Evolutionary conservation across 495 filamentous ascomycete species (phyloP).

Genomic region (Penicillium simplicissimum): DNA sequence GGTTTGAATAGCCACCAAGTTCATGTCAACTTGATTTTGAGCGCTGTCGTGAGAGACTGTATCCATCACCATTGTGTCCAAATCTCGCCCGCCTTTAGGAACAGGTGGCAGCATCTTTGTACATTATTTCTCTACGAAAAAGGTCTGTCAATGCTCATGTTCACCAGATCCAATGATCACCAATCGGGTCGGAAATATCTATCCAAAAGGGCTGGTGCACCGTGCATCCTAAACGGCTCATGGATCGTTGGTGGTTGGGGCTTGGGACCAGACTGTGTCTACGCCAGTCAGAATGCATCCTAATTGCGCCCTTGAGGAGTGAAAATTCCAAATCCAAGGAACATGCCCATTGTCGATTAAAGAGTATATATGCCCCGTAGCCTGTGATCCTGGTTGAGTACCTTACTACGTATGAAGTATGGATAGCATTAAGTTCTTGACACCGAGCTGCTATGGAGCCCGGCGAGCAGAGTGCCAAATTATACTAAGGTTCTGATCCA

Average conservation of each 20-base stretch:
- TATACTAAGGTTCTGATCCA: not conserved
- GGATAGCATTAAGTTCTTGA: not conserved
- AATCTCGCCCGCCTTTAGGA: too few relatives aligned
- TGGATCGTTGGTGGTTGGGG: not conserved
- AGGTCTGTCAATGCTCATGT: not conserved
- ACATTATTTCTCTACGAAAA: too few relatives aligned
- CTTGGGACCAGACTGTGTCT: not conserved
- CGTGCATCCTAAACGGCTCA: not conserved
- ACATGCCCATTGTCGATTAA: not conserved
- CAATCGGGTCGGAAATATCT: not conserved
- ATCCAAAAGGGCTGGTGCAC: constrained; percentile 3
- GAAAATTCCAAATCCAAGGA: not conserved
- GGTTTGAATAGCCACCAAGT: not conserved
- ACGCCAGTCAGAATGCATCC: constrained; percentile 5
- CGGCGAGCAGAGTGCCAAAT: not conserved
- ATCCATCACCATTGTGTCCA: not conserved
- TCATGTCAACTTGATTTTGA: not conserved
- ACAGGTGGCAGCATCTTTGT: too few relatives aligned
- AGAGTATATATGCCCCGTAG: not conserved
- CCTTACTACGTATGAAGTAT: too few relatives aligned
- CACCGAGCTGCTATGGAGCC: not conserved
- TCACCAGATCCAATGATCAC: not conserved
- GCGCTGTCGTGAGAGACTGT: not conserved
- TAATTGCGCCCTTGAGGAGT: not conserved
- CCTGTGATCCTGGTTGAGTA: not conserved